Percentiles rank a stretch among this genome's conserved stretches.
These are phyloP conservation scores for Leishmania aethiopica DNA, from an alignment of 208 protist species.

Conservation along the genomic window DNA sequence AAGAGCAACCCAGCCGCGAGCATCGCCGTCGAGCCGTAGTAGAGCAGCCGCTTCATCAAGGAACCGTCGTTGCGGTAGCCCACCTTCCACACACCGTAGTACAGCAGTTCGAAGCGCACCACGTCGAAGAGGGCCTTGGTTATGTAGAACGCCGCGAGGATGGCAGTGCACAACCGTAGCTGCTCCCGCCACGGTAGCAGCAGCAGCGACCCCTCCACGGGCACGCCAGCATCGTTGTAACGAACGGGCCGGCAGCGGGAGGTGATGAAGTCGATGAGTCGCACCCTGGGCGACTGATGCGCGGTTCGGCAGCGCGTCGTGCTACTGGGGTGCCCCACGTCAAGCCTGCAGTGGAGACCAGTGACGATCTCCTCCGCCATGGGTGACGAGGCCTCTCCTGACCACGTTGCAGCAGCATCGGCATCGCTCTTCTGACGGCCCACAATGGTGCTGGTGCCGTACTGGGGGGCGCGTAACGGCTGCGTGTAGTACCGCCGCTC, in stretches of 20 bases:
- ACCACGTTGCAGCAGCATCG: neutral
- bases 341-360: neutral
- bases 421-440: slow-evolving; percentile 16
- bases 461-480: slow-evolving; percentile 20
- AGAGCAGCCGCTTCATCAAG: slow-evolving; percentile 26
- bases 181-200: slow-evolving; percentile 34
- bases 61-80: slow-evolving; percentile 29
- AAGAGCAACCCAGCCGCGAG: slow-evolving; percentile 25
- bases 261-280: neutral
- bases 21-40: slow-evolving; percentile 39
- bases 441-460: slow-evolving; percentile 28
- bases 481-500: slow-evolving; percentile 27
- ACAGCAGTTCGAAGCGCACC: slow-evolving; percentile 42
- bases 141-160: slow-evolving; percentile 23
- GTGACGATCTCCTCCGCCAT: slow-evolving; percentile 12
- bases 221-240: slow-evolving; percentile 34
- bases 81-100: slow-evolving; percentile 45
- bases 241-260: slow-evolving; percentile 14
- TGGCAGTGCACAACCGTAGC: slow-evolving; percentile 28
- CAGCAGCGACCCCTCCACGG: slow-evolving; percentile 33
- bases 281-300: neutral
- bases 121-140: slow-evolving; percentile 37
- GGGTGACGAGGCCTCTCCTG: neutral
- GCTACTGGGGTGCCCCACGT: neutral
- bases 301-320: neutral